These are phyloP conservation scores for Phytophthora megakarya DNA, from an alignment of 352 stramenopile genomes.

Conservation along the genomic window DNA sequence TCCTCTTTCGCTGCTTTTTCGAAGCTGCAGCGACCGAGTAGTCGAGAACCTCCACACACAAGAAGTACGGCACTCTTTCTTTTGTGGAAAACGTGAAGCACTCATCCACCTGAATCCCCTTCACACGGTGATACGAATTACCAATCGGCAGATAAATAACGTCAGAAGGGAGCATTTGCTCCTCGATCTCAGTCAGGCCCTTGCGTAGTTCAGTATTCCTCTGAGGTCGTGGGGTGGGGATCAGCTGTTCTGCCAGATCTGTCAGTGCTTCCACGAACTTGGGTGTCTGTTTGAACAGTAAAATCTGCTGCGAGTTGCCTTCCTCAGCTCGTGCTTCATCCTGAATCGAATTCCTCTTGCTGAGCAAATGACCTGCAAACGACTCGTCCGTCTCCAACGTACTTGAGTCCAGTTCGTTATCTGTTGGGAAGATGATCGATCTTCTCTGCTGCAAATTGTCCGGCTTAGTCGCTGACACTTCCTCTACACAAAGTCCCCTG, in stretches of 20 bases:
- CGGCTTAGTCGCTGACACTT: constrained; percentile 54
- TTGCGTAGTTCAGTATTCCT: constrained; percentile 58
- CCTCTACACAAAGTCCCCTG: constrained; percentile 68
- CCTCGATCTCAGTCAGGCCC: constrained; percentile 53
- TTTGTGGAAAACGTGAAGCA: constrained; percentile 87
- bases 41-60: constrained; percentile 84
- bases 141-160: constrained; percentile 83
- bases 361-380: constrained; percentile 60
- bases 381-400: constrained; percentile 52
- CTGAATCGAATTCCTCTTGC: constrained; percentile 54
- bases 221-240: constrained; percentile 46
- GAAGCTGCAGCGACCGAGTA: constrained; percentile 46
- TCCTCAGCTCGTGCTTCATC: constrained; percentile 65
- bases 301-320: constrained; percentile 64
- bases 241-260: constrained; percentile 67
- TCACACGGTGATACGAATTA: constrained; percentile 77
- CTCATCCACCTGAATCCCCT: constrained; percentile 71
- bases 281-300: constrained; percentile 71
- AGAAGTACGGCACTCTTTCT: constrained; percentile 82
- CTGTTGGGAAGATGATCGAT: constrained; percentile 65
- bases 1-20: constrained; percentile 38
- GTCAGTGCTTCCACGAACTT: constrained; percentile 74
- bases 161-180: constrained; percentile 64
- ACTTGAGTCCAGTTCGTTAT: constrained; percentile 46
- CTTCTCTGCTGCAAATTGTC: constrained; percentile 57